A percentile compares a stretch with the other conserved stretches of the same genome.
Conservation (phyloP, 495 filamentous ascomycete species). For the Aspergillus haitiensis region DNA sequence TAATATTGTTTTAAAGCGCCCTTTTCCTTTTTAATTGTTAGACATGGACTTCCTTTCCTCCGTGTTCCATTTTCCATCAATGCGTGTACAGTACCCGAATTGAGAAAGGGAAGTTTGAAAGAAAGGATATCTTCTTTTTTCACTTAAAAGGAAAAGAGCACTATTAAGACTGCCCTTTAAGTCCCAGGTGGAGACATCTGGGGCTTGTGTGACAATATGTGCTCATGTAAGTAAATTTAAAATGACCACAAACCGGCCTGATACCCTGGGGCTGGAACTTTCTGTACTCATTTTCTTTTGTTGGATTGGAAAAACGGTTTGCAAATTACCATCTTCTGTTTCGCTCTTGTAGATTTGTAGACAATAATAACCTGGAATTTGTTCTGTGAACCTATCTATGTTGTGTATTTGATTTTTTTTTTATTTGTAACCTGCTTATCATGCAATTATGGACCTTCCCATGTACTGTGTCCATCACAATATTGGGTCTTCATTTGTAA, state of each 20-base stretch:
- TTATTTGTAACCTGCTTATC: too few relatives aligned
- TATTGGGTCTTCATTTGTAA: too few relatives aligned
- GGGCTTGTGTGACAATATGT: slow-evolving; percentile 51
- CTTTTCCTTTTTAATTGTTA: slow-evolving; percentile 37
- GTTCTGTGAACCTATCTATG: not conserved
- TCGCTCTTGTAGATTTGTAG: slow-evolving; percentile 12
- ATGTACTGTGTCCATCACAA: too few relatives aligned
- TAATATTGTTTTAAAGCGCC: slow-evolving; percentile 45
- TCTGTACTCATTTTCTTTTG: slow-evolving; percentile 45
- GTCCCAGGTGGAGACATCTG: slow-evolving; percentile 34
- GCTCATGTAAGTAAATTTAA: slow-evolving; percentile 51
- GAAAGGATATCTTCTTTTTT: slow-evolving; percentile 11
- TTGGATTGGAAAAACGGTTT: slow-evolving; percentile 24
- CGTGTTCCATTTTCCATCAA: slow-evolving; percentile 42
- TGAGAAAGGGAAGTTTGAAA: slow-evolving; percentile 35
- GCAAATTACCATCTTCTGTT: slow-evolving; percentile 8
- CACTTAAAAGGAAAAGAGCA: slow-evolving; percentile 25
- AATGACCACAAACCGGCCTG: slow-evolving; percentile 37
- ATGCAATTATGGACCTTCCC: too few relatives aligned
- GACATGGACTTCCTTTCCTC: slow-evolving; percentile 35
- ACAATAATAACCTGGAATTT: slow-evolving; percentile 4
- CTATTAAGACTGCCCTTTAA: slow-evolving; percentile 22
- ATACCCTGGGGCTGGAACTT: slow-evolving; percentile 37
- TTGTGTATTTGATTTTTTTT: not conserved
- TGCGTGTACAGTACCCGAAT: slow-evolving; percentile 52